Conservation (phyloP, 805 yeast species). For the Hanseniaspora pseudoguilliermondii region DNA sequence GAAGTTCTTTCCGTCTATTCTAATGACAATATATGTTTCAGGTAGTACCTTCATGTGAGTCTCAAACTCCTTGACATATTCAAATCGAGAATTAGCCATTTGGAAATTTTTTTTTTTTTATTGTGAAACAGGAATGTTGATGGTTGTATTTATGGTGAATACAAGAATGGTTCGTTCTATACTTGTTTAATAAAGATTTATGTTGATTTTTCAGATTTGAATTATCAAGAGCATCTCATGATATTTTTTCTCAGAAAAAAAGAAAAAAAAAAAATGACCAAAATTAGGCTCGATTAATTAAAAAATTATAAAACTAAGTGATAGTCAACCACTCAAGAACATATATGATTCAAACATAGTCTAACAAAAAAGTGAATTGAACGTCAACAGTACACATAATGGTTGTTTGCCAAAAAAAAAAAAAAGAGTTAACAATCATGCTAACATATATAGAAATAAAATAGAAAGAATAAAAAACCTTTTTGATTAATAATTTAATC, state of each 20-base stretch:
- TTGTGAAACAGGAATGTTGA: neutral
- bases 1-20: conserved; percentile 90
- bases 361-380: too few relatives aligned
- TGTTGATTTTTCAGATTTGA: too few relatives aligned
- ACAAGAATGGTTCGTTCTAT: too few relatives aligned
- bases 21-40: conserved; percentile 64
- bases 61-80: conserved; percentile 77
- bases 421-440: too few relatives aligned
- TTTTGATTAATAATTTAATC: neutral
- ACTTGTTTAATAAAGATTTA: neutral
- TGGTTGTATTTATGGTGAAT: too few relatives aligned
- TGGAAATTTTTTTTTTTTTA: too few relatives aligned
- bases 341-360: too few relatives aligned
- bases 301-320: neutral
- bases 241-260: neutral
- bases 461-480: neutral
- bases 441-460: too few relatives aligned
- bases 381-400: too few relatives aligned
- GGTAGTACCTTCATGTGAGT: conserved; percentile 60
- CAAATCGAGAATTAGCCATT: conserved; percentile 80
- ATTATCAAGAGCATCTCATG: too few relatives aligned
- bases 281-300: neutral
- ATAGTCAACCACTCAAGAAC: too few relatives aligned
- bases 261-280: neutral
- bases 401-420: too few relatives aligned